A percentile compares a stretch with the other conserved stretches of the same genome.
phyloP scores from a whole-genome alignment of 2,329 filamentous ascomycete genomes.

The Xylaria sp. region DNA sequence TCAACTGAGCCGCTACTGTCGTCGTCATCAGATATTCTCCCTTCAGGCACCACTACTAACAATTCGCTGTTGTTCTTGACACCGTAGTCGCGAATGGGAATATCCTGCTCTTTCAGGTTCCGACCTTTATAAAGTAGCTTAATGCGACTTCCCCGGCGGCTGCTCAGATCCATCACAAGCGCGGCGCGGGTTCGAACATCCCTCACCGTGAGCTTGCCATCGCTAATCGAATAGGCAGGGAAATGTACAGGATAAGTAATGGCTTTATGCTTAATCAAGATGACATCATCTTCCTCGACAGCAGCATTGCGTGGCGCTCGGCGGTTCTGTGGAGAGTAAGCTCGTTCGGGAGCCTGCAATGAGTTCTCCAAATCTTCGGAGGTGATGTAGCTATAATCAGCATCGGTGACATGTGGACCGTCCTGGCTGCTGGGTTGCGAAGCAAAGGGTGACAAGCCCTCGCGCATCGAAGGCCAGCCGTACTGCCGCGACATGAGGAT shows the following conservation, averaged over 20 bases:
- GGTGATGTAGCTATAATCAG: conserved; percentile 87
- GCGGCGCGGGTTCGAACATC: conserved; percentile 76
- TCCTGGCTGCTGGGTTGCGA: conserved; percentile 58
- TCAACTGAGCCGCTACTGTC: conserved; percentile 58
- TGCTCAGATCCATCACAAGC: conserved; percentile 71
- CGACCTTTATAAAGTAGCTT: conserved; percentile 80
- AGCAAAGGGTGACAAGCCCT: conserved; percentile 63
- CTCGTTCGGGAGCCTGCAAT: conserved; percentile 52
- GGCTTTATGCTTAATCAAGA: conserved; percentile 75
- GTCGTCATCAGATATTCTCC: conserved; percentile 54
- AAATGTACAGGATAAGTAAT: conserved; percentile 77
- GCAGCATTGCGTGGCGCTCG: conserved; percentile 50
- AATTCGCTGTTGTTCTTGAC: conserved; percentile 73
- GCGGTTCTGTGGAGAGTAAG: conserved; percentile 55
- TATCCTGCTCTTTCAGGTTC: conserved; percentile 72
- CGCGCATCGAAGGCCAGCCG: conserved; percentile 60
- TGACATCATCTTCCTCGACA: conserved; percentile 75
- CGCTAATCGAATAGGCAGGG: conserved; percentile 78
- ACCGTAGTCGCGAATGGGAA: conserved; percentile 67
- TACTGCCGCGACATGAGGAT: conserved; percentile 68
- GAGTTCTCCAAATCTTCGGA: conserved; percentile 72
- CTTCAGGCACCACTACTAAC: conserved; percentile 67
- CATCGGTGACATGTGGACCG: conserved; percentile 74
- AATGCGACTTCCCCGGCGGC: conserved; percentile 63
- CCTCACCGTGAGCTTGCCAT: conserved; percentile 74